Conservation (phyloP, 495 filamentous ascomycete species). For the Neurospora intermedia region DNA sequence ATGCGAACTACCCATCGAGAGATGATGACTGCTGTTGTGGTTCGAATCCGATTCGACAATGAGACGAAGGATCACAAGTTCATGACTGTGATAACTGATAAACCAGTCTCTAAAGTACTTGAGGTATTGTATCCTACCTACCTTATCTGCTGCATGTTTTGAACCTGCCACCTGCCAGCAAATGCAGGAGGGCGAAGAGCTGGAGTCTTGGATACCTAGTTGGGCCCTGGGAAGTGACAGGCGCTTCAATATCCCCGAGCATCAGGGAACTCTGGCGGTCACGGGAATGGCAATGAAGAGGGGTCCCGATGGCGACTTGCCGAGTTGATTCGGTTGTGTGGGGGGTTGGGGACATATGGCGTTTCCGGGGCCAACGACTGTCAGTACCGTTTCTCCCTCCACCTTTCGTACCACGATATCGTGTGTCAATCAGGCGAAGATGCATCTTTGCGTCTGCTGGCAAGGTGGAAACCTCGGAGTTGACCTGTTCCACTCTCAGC, state of each 20-base stretch:
- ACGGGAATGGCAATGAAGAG: not conserved
- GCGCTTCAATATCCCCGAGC: not conserved
- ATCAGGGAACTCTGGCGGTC: not conserved
- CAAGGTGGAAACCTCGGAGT: not conserved
- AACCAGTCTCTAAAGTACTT: not conserved
- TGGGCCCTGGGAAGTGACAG: not conserved
- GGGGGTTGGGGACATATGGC: not conserved
- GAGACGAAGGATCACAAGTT: not conserved
- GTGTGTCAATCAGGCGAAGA: not conserved
- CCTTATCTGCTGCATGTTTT: not conserved
- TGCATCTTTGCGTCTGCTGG: not conserved
- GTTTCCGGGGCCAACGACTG: not conserved
- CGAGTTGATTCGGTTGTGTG: not conserved
- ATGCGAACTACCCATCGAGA: not conserved
- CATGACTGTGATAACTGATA: not conserved
- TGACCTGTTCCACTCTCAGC: not conserved
- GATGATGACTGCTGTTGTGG: not conserved
- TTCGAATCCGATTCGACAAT: not conserved
- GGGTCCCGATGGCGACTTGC: not conserved
- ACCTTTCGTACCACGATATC: not conserved
- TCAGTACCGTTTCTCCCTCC: not conserved
- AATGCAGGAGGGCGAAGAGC: not conserved
- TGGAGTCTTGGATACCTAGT: not conserved
- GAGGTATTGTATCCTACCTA: not conserved
- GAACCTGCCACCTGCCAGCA: not conserved